Evolutionary conservation across 2,329 filamentous ascomycete species (phyloP).

Genomic region (Calonectria ilicicola): DNA sequence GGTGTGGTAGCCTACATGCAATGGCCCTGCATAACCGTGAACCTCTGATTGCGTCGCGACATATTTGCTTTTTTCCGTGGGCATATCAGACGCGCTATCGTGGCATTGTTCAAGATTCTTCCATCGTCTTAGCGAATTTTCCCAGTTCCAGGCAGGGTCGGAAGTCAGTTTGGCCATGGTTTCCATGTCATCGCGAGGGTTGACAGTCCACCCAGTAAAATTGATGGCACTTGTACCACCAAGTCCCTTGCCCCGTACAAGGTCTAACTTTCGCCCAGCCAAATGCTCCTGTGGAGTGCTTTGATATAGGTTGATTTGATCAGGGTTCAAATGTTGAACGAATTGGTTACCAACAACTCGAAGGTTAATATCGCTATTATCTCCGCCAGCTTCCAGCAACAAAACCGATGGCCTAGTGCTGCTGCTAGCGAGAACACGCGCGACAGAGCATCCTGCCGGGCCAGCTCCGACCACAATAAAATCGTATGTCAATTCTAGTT

Average conservation of each 20-base stretch:
- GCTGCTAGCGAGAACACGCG: constrained; percentile 62
- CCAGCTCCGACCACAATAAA: constrained; percentile 51
- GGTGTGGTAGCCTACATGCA: constrained; percentile 61
- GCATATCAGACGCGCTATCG: constrained; percentile 43
- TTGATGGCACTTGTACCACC: constrained; percentile 67
- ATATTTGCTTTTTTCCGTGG: constrained; percentile 57
- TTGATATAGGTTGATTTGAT: constrained; percentile 66
- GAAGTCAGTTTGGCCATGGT: constrained; percentile 68
- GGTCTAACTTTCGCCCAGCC: constrained; percentile 57
- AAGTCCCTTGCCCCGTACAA: constrained; percentile 62
- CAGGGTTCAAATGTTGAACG: constrained; percentile 58
- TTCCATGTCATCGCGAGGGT: constrained; percentile 71
- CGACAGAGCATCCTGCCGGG: constrained; percentile 69
- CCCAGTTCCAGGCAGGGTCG: constrained; percentile 69
- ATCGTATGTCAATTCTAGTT: constrained; percentile 19
- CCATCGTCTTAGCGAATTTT: constrained; percentile 61
- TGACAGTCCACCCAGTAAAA: constrained; percentile 65
- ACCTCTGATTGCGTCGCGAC: constrained; percentile 55
- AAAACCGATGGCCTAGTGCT: constrained; percentile 63
- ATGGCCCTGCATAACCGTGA: constrained; percentile 62
- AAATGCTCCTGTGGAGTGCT: constrained; percentile 59
- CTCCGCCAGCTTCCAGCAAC: constrained; percentile 70
- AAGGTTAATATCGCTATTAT: constrained; percentile 59
- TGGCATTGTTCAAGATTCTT: constrained; percentile 68
- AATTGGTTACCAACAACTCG: constrained; percentile 68